Conservation (phyloP, 2,329 filamentous ascomycete species). For the Didymosphaeria variabile region DNA sequence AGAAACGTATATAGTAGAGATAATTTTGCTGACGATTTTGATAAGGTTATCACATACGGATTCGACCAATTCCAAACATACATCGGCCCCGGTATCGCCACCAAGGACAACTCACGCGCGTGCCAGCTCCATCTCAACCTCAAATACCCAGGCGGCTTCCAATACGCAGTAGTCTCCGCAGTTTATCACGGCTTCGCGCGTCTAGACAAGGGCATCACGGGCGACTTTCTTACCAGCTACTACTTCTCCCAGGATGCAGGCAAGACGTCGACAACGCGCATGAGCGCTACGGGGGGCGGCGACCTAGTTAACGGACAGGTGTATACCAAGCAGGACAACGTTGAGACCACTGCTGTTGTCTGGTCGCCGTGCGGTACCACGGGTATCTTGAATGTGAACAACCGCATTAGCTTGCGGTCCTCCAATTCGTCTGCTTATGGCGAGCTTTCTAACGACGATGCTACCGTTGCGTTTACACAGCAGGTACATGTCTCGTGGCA, state of each 20-base stretch:
- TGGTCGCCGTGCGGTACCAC: conserved; percentile 46
- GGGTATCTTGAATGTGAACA: conserved; percentile 47
- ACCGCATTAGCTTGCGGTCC: conserved; percentile 39
- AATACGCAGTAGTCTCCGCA: conserved; percentile 47
- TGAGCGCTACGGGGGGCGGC: conserved; percentile 42
- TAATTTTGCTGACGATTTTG: conserved; percentile 14
- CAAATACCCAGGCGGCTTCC: conserved; percentile 50
- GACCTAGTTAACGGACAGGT: conserved; percentile 52
- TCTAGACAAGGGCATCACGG: conserved; percentile 45
- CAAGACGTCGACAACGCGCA: conserved; percentile 40
- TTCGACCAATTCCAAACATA: conserved; percentile 48
- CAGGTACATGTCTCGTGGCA: conserved; percentile 47
- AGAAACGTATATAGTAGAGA: conserved; percentile 12
- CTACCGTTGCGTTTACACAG: conserved; percentile 47
- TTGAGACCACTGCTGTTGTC: conserved; percentile 45
- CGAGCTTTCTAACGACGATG: conserved; percentile 46
- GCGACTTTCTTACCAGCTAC: conserved; percentile 47
- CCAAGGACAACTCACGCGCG: conserved; percentile 45
- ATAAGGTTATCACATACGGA: conserved; percentile 45
- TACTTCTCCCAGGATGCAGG: conserved; percentile 49
- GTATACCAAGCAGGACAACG: conserved; percentile 57
- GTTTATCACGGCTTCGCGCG: conserved; percentile 50
- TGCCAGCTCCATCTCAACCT: conserved; percentile 49
- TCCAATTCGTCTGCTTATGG: conserved; percentile 32
- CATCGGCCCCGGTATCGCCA: conserved; percentile 38